Conservation (phyloP, 768 basidiomycete species). For the Auriculariales sp. region DNA sequence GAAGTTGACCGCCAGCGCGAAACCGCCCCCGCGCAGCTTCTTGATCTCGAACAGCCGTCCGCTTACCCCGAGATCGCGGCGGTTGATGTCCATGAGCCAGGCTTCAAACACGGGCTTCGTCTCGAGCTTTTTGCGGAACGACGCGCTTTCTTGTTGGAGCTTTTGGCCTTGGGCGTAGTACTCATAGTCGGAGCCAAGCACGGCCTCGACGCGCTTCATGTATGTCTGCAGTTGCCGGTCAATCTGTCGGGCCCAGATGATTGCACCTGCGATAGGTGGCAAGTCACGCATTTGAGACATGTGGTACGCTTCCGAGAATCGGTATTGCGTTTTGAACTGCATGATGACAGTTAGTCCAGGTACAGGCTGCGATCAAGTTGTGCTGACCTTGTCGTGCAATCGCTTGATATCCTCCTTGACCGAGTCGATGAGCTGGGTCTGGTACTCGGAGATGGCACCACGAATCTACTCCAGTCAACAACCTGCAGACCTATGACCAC, state of each 20-base stretch:
- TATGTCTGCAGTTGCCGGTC: constrained; percentile 90
- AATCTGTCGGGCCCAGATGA: constrained; percentile 99
- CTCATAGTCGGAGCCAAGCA: constrained; percentile 96
- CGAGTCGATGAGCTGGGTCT: constrained; percentile 95
- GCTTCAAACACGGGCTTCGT: constrained; percentile 89
- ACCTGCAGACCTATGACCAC: background rate
- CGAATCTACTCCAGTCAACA: constrained; percentile 61
- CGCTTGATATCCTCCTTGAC: constrained; percentile 97
- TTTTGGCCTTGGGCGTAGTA: constrained; percentile 98
- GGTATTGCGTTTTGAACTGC: constrained; percentile 92
- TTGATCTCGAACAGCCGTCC: constrained; percentile 91
- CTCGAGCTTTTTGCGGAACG: constrained; percentile 93
- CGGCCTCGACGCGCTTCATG: constrained; percentile 99
- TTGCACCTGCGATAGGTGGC: constrained; percentile 94
- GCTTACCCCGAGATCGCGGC: constrained; percentile 81
- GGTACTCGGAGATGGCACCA: constrained; percentile 98
- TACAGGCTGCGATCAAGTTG: background rate
- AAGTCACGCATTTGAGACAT: constrained; percentile 99
- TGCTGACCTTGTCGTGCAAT: constrained; percentile 71
- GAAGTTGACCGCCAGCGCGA: constrained; percentile 89
- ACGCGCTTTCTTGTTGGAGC: constrained; percentile 77
- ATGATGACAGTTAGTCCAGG: background rate
- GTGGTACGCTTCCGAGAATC: constrained; percentile 88
- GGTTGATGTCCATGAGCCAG: constrained; percentile 90
- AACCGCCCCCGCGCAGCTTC: constrained; percentile 49